phyloP scores from a whole-genome alignment of 371 early-diverging fungal species.

The Mortierella sp. region DNA sequence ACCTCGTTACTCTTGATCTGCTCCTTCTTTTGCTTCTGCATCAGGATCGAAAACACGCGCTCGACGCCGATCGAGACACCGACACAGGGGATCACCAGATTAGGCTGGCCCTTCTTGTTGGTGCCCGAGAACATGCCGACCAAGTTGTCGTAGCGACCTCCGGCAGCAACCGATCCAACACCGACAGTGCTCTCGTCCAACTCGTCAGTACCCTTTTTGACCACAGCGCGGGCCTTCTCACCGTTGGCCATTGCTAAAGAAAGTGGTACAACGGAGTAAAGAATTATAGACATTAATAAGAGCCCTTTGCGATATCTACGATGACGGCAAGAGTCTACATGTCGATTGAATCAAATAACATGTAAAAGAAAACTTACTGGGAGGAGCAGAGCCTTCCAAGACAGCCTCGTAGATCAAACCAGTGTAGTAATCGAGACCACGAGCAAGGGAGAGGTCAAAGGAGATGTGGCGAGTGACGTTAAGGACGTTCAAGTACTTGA shows the following conservation, averaged over 20 bases:
- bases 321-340: not conserved
- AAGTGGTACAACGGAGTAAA: no score
- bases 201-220: slow-evolving; percentile 63
- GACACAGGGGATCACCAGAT: slow-evolving; percentile 94
- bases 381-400: slow-evolving; percentile 73
- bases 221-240: slow-evolving; percentile 49
- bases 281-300: not conserved
- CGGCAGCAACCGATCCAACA: slow-evolving; percentile 99
- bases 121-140: slow-evolving; percentile 93
- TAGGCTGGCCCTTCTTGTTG: slow-evolving; percentile 76
- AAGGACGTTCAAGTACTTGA: slow-evolving; percentile 90
- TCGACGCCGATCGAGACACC: slow-evolving; percentile 99
- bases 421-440: slow-evolving; percentile 99
- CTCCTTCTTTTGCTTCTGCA: slow-evolving; percentile 69
- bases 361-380: slow-evolving; percentile 60
- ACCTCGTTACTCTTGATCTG: slow-evolving; percentile 85
- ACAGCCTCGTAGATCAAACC: slow-evolving; percentile 99
- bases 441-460: slow-evolving; percentile 96
- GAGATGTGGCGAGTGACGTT: slow-evolving; percentile 77
- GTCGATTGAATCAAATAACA: no score
- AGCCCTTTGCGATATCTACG: no score
- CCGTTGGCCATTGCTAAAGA: slow-evolving; percentile 45
- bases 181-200: slow-evolving; percentile 86
- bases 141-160: slow-evolving; percentile 99
- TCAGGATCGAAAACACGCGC: slow-evolving; percentile 93